Evolutionary conservation across 2,329 filamentous ascomycete genomes (phyloP).

Genomic region (Fusarium sp.): DNA sequence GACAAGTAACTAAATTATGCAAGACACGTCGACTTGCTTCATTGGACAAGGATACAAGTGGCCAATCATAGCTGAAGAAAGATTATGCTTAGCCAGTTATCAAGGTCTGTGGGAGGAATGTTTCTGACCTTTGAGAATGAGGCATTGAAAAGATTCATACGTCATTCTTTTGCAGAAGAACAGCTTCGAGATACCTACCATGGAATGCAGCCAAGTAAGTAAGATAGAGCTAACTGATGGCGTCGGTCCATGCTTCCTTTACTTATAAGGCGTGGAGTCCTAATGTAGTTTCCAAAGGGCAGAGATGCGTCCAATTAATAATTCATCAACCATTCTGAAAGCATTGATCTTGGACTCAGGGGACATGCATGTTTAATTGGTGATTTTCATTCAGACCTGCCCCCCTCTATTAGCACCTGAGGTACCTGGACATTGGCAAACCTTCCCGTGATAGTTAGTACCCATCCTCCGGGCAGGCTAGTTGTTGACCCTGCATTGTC

Average conservation of each 20-base stretch:
- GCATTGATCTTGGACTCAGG: slow-evolving; percentile 8
- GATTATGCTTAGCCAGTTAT: background rate
- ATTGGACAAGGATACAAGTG: background rate
- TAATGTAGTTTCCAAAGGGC: background rate
- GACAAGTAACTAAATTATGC: slow-evolving; percentile 27
- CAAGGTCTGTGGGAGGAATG: background rate
- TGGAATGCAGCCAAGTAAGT: background rate
- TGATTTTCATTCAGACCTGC: slow-evolving; percentile 11
- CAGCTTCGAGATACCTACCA: background rate
- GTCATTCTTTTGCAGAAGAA: background rate
- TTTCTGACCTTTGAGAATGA: background rate
- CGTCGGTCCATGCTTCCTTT: background rate
- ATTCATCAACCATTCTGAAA: background rate
- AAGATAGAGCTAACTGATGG: background rate
- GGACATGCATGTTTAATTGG: slow-evolving; percentile 17
- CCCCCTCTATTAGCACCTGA: background rate
- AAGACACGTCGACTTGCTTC: slow-evolving; percentile 44
- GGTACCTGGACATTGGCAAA: background rate
- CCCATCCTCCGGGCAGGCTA: background rate
- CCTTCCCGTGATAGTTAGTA: background rate
- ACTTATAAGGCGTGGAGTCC: background rate
- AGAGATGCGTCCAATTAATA: background rate
- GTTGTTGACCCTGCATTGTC: slow-evolving; percentile 3
- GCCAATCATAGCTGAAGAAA: slow-evolving; percentile 3
- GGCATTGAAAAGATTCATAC: background rate